Evolutionary conservation across 1,284 basidiomycete species (phyloP).

Genomic region (Cronartium quercuum): DNA sequence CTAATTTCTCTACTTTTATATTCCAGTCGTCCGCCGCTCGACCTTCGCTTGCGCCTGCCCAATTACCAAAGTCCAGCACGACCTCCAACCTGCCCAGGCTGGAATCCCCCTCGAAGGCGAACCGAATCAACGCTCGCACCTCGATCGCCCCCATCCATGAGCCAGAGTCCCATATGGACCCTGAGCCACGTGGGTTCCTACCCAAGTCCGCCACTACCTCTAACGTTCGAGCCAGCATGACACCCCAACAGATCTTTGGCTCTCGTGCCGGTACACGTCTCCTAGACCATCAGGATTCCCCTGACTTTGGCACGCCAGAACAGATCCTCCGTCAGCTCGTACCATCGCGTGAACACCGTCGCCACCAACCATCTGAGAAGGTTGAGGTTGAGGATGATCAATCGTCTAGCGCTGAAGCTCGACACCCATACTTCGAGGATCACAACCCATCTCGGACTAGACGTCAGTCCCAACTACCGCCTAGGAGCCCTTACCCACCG

Average conservation of each 20-base stretch:
- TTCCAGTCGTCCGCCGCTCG: slow-evolving; percentile 16
- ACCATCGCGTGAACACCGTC: not conserved
- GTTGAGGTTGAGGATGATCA: not conserved
- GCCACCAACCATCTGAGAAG: not conserved
- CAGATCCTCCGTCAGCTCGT: slow-evolving; percentile 26
- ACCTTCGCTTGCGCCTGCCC: slow-evolving; percentile 4
- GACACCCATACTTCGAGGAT: not conserved
- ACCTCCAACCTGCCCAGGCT: slow-evolving; percentile 17
- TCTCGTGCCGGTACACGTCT: slow-evolving; percentile 1
- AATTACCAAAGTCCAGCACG: slow-evolving; percentile 7
- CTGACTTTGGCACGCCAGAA: slow-evolving; percentile 22
- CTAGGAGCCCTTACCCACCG: slow-evolving; percentile 7
- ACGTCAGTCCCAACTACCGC: slow-evolving; percentile 16
- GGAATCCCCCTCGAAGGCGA: not conserved
- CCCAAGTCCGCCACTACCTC: slow-evolving; percentile 34
- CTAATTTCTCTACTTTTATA: not conserved
- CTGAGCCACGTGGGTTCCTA: not conserved
- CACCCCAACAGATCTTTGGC: slow-evolving; percentile 8
- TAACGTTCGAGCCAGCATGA: slow-evolving; percentile 13
- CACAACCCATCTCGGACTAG: not conserved
- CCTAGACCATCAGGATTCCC: not conserved
- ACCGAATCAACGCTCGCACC: slow-evolving; percentile 1
- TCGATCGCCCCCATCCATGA: not conserved
- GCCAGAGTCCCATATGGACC: slow-evolving; percentile 6
- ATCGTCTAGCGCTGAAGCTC: not conserved